A percentile compares a stretch with the other conserved stretches of the same genome.
These are phyloP conservation scores for Megacollybia platyphylla DNA, from an alignment of 1,284 basidiomycete genomes.

Conservation along the genomic window DNA sequence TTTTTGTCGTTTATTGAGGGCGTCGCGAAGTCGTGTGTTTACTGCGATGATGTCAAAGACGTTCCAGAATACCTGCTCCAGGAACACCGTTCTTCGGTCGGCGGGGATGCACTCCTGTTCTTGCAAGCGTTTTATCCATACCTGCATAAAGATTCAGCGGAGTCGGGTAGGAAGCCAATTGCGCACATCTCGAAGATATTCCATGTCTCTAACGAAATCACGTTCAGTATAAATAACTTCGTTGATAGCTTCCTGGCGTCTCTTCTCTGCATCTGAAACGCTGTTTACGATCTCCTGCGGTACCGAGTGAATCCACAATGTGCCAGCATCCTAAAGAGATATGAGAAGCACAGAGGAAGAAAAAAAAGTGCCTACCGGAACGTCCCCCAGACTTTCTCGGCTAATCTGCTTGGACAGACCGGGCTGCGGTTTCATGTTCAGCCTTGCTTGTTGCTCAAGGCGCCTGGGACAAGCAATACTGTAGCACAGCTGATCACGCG, in stretches of 20 bases:
- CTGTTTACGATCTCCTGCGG: slow-evolving; percentile 89
- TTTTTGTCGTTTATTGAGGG: slow-evolving; percentile 94
- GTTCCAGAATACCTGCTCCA: slow-evolving; percentile 98
- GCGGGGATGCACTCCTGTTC: slow-evolving; percentile 70
- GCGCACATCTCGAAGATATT: slow-evolving; percentile 91
- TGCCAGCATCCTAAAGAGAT: slow-evolving; percentile 63
- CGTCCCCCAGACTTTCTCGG: slow-evolving; percentile 72
- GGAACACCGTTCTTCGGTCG: slow-evolving; percentile 73
- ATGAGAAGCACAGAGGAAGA: slow-evolving; percentile 5
- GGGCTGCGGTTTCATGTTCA: slow-evolving; percentile 89
- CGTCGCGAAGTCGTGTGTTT: slow-evolving; percentile 81
- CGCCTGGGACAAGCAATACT: slow-evolving; percentile 92
- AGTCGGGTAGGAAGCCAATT: slow-evolving; percentile 1
- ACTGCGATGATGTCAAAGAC: slow-evolving; percentile 89
- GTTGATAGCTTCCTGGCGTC: slow-evolving; percentile 96
- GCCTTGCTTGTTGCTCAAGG: slow-evolving; percentile 85
- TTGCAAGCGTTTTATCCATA: slow-evolving; percentile 84
- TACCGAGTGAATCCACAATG: slow-evolving; percentile 96
- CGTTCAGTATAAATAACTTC: slow-evolving; percentile 98
- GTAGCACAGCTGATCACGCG: slow-evolving; percentile 87
- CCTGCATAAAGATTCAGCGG: slow-evolving; percentile 25
- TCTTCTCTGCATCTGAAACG: slow-evolving; percentile 89
- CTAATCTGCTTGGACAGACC: slow-evolving; percentile 77
- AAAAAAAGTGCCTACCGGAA: slow-evolving; percentile 39
- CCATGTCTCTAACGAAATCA: slow-evolving; percentile 96